A percentile compares a stretch with the other conserved stretches of the same genome.
These are phyloP conservation scores for Tubosaeta brunneosetosa DNA, from an alignment of 768 basidiomycete species.

Conservation along the genomic window DNA sequence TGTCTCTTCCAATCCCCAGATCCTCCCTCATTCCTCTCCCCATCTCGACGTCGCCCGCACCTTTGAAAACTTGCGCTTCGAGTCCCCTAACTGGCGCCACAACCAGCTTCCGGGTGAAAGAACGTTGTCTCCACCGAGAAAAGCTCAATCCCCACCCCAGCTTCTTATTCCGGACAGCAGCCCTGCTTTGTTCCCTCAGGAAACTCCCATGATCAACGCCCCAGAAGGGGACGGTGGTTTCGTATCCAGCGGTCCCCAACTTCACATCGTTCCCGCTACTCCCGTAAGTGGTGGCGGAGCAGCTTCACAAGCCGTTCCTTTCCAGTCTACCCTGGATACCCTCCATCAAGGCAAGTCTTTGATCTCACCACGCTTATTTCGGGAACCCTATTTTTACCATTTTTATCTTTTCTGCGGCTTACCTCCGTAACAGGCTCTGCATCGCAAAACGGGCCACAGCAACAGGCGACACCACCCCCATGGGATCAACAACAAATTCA, in stretches of 20 bases:
- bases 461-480: conserved; percentile 31
- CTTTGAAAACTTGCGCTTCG: conserved; percentile 61
- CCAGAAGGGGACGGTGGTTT: conserved; percentile 52
- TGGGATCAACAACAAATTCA: conserved; percentile 36
- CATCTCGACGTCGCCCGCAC: conserved; percentile 51
- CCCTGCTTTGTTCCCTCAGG: conserved; percentile 38
- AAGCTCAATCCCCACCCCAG: conserved; percentile 62
- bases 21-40: conserved; percentile 45
- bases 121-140: conserved; percentile 37
- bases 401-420: conserved; percentile 23
- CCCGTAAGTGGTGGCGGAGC: conserved; percentile 64
- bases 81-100: conserved; percentile 56
- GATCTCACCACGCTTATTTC: conserved; percentile 30
- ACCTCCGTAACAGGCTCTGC: conserved; percentile 27
- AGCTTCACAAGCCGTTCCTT: conserved; percentile 43
- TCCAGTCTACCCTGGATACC: conserved; percentile 46
- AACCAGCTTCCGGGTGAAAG: conserved; percentile 43
- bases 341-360: conserved; percentile 51
- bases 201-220: conserved; percentile 53
- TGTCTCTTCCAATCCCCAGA: conserved; percentile 52
- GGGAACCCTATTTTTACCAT: conserved; percentile 28
- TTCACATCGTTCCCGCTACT: conserved; percentile 81
- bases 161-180: conserved; percentile 56
- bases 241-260: conserved; percentile 49
- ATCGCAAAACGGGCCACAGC: conserved; percentile 30